Evolutionary conservation across 345 rosid genomes (phyloP).

Genomic region (Sisymbrium irio): DNA sequence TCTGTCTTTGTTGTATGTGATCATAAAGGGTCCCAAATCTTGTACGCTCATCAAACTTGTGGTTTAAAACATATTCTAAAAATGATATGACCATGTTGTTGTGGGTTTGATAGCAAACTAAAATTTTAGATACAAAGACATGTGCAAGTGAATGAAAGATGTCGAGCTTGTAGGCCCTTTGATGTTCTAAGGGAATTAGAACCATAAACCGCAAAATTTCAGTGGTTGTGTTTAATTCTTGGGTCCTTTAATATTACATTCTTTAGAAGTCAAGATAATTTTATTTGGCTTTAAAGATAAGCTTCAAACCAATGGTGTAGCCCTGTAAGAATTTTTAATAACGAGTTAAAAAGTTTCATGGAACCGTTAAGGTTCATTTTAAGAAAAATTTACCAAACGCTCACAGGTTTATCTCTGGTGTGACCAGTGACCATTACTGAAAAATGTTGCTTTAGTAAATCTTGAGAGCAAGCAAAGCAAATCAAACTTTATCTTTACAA

Average conservation of each 20-base stretch:
- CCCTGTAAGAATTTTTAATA: neutral
- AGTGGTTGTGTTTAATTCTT: neutral
- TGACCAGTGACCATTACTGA: too few species aligned
- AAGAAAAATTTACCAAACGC: neutral
- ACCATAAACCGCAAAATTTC: neutral
- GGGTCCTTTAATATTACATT: neutral
- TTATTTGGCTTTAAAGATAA: neutral
- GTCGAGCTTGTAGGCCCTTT: constrained; percentile 5
- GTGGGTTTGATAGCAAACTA: neutral
- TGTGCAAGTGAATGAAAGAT: neutral
- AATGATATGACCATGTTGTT: constrained; percentile 7
- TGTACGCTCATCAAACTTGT: neutral
- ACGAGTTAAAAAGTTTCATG: too few species aligned
- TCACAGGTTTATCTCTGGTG: too few species aligned
- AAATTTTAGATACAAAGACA: neutral
- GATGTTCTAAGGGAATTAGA: neutral
- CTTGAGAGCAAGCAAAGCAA: neutral
- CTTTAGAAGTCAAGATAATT: neutral
- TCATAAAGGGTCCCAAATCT: neutral
- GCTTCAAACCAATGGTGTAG: neutral
- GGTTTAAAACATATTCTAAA: neutral
- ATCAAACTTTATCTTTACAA: neutral
- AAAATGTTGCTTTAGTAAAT: neutral
- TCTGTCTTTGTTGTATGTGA: neutral
- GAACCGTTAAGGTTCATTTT: neutral